Percentiles rank a stretch among this genome's conserved stretches.
Conservation (phyloP, 805 yeast genomes). For the Cyberlindnera mycetangii region DNA sequence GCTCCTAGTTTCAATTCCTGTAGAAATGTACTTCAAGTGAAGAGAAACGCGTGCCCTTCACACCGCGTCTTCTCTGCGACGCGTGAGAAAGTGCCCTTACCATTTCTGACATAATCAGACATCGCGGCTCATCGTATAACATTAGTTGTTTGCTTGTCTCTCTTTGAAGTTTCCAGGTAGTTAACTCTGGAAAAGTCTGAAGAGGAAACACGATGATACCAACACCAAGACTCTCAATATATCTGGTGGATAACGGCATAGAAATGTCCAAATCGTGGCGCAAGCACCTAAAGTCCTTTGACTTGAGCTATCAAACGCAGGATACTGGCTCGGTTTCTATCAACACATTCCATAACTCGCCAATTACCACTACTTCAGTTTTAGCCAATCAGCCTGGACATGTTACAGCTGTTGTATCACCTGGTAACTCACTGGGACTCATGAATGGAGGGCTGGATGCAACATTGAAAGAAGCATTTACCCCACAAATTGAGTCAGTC, state of each 20-base stretch:
- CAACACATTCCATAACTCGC: background rate
- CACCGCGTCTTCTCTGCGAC: background rate
- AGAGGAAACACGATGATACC: background rate
- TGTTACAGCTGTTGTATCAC: constrained; percentile 34
- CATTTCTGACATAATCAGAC: background rate
- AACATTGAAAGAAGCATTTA: constrained; percentile 32
- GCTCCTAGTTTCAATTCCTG: too few species aligned
- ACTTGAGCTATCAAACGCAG: background rate
- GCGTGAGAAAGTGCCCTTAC: background rate
- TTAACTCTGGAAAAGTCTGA: too few species aligned
- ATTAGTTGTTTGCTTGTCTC: background rate
- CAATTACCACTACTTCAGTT: background rate
- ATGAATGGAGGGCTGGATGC: constrained; percentile 42
- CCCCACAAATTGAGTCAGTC: constrained; percentile 15
- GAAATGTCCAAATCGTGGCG: background rate
- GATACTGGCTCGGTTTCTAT: background rate
- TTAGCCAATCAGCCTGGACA: background rate
- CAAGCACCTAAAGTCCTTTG: constrained; percentile 1
- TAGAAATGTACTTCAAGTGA: background rate
- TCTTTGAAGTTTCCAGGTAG: too few species aligned
- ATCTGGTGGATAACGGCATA: background rate
- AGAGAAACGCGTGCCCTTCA: background rate
- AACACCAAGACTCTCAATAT: background rate
- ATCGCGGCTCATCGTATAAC: background rate
- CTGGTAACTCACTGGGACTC: constrained; percentile 39